These are phyloP conservation scores for Eucalyptus erythrocorys DNA, from an alignment of 345 rosid species.

Conservation along the genomic window DNA sequence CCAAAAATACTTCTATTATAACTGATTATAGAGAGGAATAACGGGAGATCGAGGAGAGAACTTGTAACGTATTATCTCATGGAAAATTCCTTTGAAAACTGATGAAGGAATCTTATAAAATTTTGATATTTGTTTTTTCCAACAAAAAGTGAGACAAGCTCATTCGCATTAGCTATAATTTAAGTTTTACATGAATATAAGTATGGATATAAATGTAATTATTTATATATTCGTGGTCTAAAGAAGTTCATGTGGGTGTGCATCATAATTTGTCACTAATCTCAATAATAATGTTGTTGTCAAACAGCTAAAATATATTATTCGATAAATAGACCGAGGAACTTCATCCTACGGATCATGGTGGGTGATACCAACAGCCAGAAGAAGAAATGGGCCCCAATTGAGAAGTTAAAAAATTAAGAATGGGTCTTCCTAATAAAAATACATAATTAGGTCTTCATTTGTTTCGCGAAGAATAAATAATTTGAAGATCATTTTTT, in stretches of 20 bases:
- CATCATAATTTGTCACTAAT: not conserved
- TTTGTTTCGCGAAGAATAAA: not conserved
- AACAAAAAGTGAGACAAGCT: not conserved
- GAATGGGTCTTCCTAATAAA: no score
- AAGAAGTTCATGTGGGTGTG: not conserved
- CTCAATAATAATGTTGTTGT: not conserved
- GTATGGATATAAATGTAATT: not conserved
- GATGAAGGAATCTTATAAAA: not conserved
- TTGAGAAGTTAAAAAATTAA: no score
- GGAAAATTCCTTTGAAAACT: not conserved
- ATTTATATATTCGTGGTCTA: not conserved
- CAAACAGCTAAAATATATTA: not conserved
- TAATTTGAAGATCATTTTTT: rapidly evolving
- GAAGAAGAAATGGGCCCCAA: no score
- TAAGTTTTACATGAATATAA: not conserved
- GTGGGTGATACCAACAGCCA: no score
- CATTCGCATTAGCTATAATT: not conserved
- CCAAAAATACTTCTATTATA: not conserved
- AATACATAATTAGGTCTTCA: no score
- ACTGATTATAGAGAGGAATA: not conserved
- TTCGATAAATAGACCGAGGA: not conserved
- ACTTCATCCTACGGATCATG: not conserved
- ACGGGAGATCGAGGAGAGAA: not conserved
- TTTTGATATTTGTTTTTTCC: not conserved
- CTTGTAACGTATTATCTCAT: not conserved